Evolutionary conservation across 495 filamentous ascomycete genomes (phyloP), one percentile per base, ranked within the genome.

Genomic region (Lentithecium fluviatile): DNA sequence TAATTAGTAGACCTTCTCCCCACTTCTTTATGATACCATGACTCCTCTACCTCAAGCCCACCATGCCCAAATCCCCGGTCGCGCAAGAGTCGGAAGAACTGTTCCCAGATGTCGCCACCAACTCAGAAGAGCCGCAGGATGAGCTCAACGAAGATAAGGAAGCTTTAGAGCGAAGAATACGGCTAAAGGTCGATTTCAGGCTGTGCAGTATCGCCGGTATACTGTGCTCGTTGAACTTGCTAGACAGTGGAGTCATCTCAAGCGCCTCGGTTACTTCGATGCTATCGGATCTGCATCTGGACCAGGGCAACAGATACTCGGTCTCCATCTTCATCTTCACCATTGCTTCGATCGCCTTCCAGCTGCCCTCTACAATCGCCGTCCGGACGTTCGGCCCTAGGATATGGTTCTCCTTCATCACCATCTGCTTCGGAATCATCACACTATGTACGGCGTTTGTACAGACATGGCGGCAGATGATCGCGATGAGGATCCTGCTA

Each of bases 261-360:
- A 85, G 82, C 12, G 88, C 88, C 0, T 86, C 87, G 7, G 86
- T 90, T 36, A 90, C 88, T 0, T 85, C 80, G n/a, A 87, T 90
- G 84, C 75, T 85, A 25, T 50, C 70, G 2, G 87, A 91, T 69
- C 76, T 90, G 32, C 79, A 80, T 10, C 76, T 91, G 29, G 78
- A 82, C 32, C 60, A 71, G 36, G 85, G 85, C 11, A 83, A 83
- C 19, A 79, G 83, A 19, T 88, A 87, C 71, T 87, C 83, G 8
- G 81, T 90, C 15, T 78, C 85, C 24, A 91, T 92, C 52, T 87
- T 92, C 72, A 88, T 90, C 69, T 90, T 89, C 75, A 90, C 88
- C 25, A 79, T 90, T 57, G 79, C 85, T 12, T 86, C 83, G 69
- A 87, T 92, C 45, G 79, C 80, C 21, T 90, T 88, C 66, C 88